Evolutionary conservation across 129 eudicot genomes (phyloP).

Genomic region (carrot (Daucus carota)): DNA sequence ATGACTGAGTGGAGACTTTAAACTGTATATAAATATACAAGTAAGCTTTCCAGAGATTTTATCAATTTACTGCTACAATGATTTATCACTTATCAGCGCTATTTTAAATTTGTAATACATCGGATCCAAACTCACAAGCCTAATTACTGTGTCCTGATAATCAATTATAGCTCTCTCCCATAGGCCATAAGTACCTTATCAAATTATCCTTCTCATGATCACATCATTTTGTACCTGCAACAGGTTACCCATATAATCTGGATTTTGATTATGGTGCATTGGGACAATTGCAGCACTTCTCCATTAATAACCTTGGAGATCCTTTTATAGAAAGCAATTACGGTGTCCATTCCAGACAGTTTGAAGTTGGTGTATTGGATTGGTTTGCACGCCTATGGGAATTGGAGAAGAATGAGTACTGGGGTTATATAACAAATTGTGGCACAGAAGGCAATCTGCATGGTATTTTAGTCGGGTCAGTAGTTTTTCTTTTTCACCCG

Average conservation of each 20-base stretch:
- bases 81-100: no score
- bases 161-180: no score
- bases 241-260: conserved; percentile 34
- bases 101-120: neutral
- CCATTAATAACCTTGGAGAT: conserved; percentile 36
- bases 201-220: neutral
- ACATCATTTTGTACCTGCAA: neutral
- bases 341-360: conserved; percentile 37
- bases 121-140: neutral
- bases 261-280: conserved; percentile 36
- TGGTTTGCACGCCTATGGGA: conserved; percentile 40
- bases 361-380: conserved; percentile 38
- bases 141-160: neutral
- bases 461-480: conserved; percentile 35
- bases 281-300: conserved; percentile 32
- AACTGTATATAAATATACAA: neutral
- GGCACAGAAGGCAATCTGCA: conserved; percentile 41
- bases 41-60: no score
- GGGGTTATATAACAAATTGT: conserved; percentile 37
- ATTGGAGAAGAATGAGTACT: conserved; percentile 30
- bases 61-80: neutral
- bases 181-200: neutral
- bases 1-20: neutral
- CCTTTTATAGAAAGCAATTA: conserved; percentile 38
- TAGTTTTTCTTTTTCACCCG: neutral